Evolutionary conservation across 1,284 basidiomycete genomes (phyloP), one percentile per base, ranked within the genome.

Genomic region (Anthracocystis walkeri): DNA sequence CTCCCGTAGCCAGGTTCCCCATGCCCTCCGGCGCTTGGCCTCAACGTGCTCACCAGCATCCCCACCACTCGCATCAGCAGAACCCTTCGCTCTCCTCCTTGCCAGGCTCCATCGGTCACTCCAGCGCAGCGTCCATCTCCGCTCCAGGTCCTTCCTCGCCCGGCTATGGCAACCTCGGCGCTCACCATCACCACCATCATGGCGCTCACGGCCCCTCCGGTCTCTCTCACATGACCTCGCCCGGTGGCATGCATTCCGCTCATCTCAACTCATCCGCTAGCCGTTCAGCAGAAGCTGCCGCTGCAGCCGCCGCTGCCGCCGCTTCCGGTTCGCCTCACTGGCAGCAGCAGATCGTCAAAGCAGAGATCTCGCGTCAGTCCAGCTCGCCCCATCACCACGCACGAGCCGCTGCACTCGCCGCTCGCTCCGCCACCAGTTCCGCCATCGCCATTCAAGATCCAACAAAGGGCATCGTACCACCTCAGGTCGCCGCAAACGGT

Each of bases 321-420:
- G 74, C 70, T 23, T 75, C 66, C 14, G 58, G 64, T 2, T 77
- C 78, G 8, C 70, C 78, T 14, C 81, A 84, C 58, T 84, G 83
- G 83, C 79, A 82, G 63, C 77, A 80, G 51, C 83, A 84, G 74
- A 67, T 84, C 20, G 41, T 81, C 55, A 81, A 82, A 48, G 81
- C 81, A 49, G 81, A 82, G 85, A 86, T 87, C 40, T 88, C 88
- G n/a, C 84, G 89, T 45, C 83, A 87, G 51, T 86, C 88, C 2
- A 86, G 86, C 8, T 86, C 88, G 16, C 88, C 89, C 0, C 89
- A 89, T 76, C 88, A 89, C 76, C 87, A 89, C 27, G 89, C 89
- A 16, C 83, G 89, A 25, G 88, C 88, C 21, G 88, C 89, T 16
- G 88, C 89, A 38, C 86, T 89, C 59, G 87, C 88, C 11, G 88